These are phyloP conservation scores for Salix purpurea DNA, from an alignment of 345 rosid species.

Conservation along the genomic window DNA sequence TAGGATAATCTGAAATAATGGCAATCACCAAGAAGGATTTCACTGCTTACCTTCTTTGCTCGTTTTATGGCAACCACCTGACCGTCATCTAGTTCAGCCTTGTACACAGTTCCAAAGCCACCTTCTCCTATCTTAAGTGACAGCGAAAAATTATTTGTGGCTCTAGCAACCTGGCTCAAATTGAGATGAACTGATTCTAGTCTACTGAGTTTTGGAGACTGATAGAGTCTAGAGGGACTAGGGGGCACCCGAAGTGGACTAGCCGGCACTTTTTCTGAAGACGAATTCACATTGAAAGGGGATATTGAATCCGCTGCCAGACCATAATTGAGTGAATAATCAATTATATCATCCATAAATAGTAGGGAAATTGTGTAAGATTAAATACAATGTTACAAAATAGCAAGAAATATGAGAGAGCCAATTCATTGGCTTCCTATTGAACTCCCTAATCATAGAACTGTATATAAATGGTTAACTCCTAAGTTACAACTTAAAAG, in stretches of 20 bases:
- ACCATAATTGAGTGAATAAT: slow-evolving; percentile 13
- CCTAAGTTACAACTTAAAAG: background rate
- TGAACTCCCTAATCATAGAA: slow-evolving; percentile 1
- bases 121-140: slow-evolving; percentile 76
- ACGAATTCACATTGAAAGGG: slow-evolving; percentile 45
- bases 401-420: background rate
- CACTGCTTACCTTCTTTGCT: slow-evolving; percentile 69
- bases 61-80: slow-evolving; percentile 89
- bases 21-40: slow-evolving; percentile 7
- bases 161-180: slow-evolving; percentile 54
- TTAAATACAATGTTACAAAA: background rate
- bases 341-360: background rate
- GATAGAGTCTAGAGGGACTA: slow-evolving; percentile 77
- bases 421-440: background rate
- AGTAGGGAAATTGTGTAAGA: background rate
- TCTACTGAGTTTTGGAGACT: slow-evolving; percentile 65
- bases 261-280: slow-evolving; percentile 58
- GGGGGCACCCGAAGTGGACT: slow-evolving; percentile 78
- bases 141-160: slow-evolving; percentile 67
- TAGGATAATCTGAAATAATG: background rate
- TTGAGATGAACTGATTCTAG: slow-evolving; percentile 61
- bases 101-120: slow-evolving; percentile 87
- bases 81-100: slow-evolving; percentile 62
- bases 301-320: slow-evolving; percentile 57
- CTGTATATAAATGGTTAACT: background rate